These are phyloP conservation scores for Aotearoamyces nothofagi DNA, from an alignment of 2,329 filamentous ascomycete species.

Conservation along the genomic window DNA sequence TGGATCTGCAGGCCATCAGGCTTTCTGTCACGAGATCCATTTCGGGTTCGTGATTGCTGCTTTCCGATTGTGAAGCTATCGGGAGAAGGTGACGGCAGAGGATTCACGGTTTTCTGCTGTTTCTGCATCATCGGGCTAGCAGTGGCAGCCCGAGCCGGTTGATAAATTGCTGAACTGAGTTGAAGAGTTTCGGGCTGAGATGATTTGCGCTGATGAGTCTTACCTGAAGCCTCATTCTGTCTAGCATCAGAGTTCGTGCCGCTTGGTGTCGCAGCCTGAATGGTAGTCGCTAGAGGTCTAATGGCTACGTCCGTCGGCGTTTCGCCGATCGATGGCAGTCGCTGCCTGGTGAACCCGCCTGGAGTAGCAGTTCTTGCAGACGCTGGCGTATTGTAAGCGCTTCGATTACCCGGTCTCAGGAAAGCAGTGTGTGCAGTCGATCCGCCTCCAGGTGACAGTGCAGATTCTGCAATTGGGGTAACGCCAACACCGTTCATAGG, in stretches of 20 bases:
- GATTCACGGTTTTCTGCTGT: slow-evolving; percentile 27
- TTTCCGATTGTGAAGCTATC: slow-evolving; percentile 48
- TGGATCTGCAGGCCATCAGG: slow-evolving; percentile 59
- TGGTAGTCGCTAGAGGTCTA: too few species aligned
- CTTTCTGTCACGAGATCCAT: slow-evolving; percentile 65
- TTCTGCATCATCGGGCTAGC: slow-evolving; percentile 49
- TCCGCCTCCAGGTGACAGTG: slow-evolving; percentile 52
- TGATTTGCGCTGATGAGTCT: slow-evolving; percentile 15
- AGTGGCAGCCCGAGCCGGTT: slow-evolving; percentile 36
- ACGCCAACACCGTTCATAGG: slow-evolving; percentile 68
- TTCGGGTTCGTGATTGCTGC: slow-evolving; percentile 43
- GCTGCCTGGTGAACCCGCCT: slow-evolving; percentile 42
- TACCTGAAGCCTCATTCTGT: slow-evolving; percentile 15
- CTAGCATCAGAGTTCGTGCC: too few species aligned
- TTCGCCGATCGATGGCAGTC: slow-evolving; percentile 69
- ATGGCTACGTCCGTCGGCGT: slow-evolving; percentile 33
- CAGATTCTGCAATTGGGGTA: slow-evolving; percentile 76
- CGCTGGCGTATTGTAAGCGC: slow-evolving; percentile 53
- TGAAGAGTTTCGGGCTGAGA: slow-evolving; percentile 21
- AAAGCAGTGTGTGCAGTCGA: slow-evolving; percentile 51
- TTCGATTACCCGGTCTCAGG: slow-evolving; percentile 49
- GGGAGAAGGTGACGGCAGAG: slow-evolving; percentile 53
- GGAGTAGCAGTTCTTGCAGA: slow-evolving; percentile 49
- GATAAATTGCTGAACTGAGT: slow-evolving; percentile 21
- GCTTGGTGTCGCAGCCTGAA: too few species aligned